Evolutionary conservation across 805 yeast genomes (phyloP).

Genomic region (Maudiozyma bulderi): DNA sequence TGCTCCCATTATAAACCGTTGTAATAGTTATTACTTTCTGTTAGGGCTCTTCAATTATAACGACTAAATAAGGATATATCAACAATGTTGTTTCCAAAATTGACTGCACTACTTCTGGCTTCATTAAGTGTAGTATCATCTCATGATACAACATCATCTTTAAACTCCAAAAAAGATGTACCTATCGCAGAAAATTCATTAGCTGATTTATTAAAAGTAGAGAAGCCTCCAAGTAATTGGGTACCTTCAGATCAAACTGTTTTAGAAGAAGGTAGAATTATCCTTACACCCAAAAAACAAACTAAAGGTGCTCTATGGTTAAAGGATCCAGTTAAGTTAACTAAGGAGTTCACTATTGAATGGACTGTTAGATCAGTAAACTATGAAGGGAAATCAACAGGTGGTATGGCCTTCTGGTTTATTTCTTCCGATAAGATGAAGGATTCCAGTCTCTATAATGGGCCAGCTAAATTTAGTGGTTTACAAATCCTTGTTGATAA

Average conservation of each 20-base stretch:
- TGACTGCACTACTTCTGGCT: neutral
- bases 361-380: slow-evolving; percentile 56
- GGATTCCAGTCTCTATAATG: slow-evolving; percentile 38
- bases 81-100: neutral
- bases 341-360: slow-evolving; percentile 47
- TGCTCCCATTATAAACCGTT: too few species aligned
- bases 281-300: slow-evolving; percentile 38
- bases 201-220: slow-evolving; percentile 31
- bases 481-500: slow-evolving; percentile 52
- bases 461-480: slow-evolving; percentile 55
- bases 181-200: slow-evolving; percentile 19
- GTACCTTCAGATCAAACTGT: slow-evolving; percentile 30
- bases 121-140: neutral
- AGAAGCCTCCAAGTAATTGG: slow-evolving; percentile 29
- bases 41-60: too few species aligned
- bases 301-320: slow-evolving; percentile 42
- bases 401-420: slow-evolving; percentile 55
- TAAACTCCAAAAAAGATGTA: neutral
- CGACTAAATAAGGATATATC: neutral
- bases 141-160: slow-evolving; percentile 1
- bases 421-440: slow-evolving; percentile 23
- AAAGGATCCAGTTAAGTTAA: slow-evolving; percentile 22
- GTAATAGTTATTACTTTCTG: too few species aligned
- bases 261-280: slow-evolving; percentile 44
- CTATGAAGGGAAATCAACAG: slow-evolving; percentile 33